These are phyloP conservation scores for Kazachstania kunashirensis DNA, from an alignment of 805 yeast genomes.

Conservation along the genomic window DNA sequence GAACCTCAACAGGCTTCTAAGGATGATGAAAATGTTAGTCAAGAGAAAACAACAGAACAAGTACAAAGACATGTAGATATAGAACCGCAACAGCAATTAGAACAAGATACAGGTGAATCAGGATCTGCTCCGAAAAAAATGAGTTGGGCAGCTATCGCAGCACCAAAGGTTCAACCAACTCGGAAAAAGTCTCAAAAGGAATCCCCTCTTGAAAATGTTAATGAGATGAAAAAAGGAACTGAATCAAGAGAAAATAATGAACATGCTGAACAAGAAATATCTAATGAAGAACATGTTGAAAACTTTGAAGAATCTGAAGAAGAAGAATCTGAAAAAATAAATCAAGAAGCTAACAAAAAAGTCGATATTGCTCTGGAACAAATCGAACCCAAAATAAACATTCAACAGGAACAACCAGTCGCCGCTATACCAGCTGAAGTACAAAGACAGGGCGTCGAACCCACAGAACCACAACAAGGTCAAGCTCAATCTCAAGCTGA, in stretches of 20 bases:
- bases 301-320: constrained; percentile 6
- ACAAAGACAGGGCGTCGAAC: no score
- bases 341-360: not conserved
- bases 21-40: not conserved
- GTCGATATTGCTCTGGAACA: constrained; percentile 2
- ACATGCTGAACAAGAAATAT: constrained; percentile 9
- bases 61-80: constrained; percentile 4
- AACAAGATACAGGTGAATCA: constrained; percentile 7
- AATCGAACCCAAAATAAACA: not conserved
- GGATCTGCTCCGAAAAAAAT: constrained; percentile 24
- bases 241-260: constrained; percentile 12
- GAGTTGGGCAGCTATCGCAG: constrained; percentile 66
- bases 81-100: constrained; percentile 5
- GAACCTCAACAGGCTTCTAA: not conserved
- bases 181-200: constrained; percentile 10
- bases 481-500: constrained; percentile 5
- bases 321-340: not conserved
- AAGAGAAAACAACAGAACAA: constrained; percentile 6
- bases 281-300: constrained; percentile 8
- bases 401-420: no score
- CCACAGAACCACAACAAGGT: no score
- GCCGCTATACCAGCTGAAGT: no score
- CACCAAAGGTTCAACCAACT: constrained; percentile 36
- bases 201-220: constrained; percentile 23
- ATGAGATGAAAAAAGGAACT: constrained; percentile 31